Conservation (phyloP, 2,329 filamentous ascomycete species). For the Xenoacremonium recifei region DNA sequence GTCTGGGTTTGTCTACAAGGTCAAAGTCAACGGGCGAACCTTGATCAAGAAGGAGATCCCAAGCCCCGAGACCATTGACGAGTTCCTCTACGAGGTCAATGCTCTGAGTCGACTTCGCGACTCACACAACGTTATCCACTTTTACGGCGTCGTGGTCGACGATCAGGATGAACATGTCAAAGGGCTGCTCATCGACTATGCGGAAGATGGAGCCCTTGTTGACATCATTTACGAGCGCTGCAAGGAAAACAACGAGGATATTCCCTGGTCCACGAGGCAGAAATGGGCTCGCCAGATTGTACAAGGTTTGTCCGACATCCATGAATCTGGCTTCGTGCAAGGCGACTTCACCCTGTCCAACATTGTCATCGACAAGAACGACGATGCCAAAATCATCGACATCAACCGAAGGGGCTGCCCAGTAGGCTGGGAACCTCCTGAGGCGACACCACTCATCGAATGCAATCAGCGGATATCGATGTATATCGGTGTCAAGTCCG, state of each 20-base stretch:
- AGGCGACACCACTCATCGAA: slow-evolving; percentile 80
- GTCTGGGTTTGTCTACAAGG: slow-evolving; percentile 97
- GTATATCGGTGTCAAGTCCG: slow-evolving; percentile 98
- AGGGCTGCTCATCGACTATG: slow-evolving; percentile 85
- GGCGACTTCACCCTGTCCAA: slow-evolving; percentile 97
- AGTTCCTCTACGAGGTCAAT: slow-evolving; percentile 97
- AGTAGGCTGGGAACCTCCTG: slow-evolving; percentile 95
- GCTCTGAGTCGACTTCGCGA: slow-evolving; percentile 76
- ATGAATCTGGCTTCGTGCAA: slow-evolving; percentile 94
- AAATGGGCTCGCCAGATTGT: slow-evolving; percentile 92
- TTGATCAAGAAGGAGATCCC: slow-evolving; percentile 99
- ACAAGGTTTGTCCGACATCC: slow-evolving; percentile 84
- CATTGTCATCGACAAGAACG: slow-evolving; percentile 83
- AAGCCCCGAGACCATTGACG: slow-evolving; percentile 89
- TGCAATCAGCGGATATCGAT: slow-evolving; percentile 89
- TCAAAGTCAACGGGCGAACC: slow-evolving; percentile 63
- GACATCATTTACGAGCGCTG: slow-evolving; percentile 83
- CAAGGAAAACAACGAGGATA: slow-evolving; percentile 53
- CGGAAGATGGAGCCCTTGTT: slow-evolving; percentile 81
- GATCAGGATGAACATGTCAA: slow-evolving; percentile 83
- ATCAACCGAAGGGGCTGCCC: slow-evolving; percentile 97
- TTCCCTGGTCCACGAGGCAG: slow-evolving; percentile 72
- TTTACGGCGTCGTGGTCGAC: slow-evolving; percentile 86
- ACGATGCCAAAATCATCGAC: slow-evolving; percentile 95
- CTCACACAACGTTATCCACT: slow-evolving; percentile 76